Percentiles rank a stretch among this genome's conserved stretches.
These are phyloP conservation scores for Monosporascus sp. DNA, from an alignment of 2,329 filamentous ascomycete genomes.

Conservation along the genomic window DNA sequence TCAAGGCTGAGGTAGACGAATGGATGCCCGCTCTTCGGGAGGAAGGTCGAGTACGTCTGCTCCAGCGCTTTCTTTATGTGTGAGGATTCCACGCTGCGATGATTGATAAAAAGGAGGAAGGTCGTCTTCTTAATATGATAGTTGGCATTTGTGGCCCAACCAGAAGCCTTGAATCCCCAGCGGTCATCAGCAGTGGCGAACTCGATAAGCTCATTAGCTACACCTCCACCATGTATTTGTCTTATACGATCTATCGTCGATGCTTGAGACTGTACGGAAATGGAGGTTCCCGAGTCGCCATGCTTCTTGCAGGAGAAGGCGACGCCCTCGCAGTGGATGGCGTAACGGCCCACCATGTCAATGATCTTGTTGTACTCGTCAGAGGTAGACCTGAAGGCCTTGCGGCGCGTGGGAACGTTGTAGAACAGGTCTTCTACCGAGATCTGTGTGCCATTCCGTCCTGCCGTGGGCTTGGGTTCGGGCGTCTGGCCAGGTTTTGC, in stretches of 20 bases:
- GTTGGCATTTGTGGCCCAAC: conserved; percentile 87
- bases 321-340: conserved; percentile 85
- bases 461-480: conserved; percentile 83
- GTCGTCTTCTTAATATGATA: conserved; percentile 88
- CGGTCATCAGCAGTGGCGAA: conserved; percentile 67
- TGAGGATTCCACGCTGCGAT: conserved; percentile 85
- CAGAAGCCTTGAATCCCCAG: conserved; percentile 78
- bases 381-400: conserved; percentile 83
- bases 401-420: conserved; percentile 82
- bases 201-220: conserved; percentile 83
- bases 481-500: conserved; percentile 81
- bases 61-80: conserved; percentile 86
- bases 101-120: conserved; percentile 91
- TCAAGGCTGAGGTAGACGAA: conserved; percentile 90
- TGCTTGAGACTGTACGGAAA: conserved; percentile 72
- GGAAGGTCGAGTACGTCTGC: conserved; percentile 78
- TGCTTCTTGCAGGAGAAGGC: conserved; percentile 97
- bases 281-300: conserved; percentile 76
- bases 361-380: conserved; percentile 98
- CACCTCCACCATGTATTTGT: conserved; percentile 76
- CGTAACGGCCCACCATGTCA: conserved; percentile 88
- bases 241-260: conserved; percentile 77
- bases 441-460: conserved; percentile 87
- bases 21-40: conserved; percentile 91
- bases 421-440: conserved; percentile 97